Percentiles rank a stretch among this genome's conserved stretches.
phyloP scores from a whole-genome alignment of 2,329 filamentous ascomycete genomes.

The Coccinonectria pachysandricola region DNA sequence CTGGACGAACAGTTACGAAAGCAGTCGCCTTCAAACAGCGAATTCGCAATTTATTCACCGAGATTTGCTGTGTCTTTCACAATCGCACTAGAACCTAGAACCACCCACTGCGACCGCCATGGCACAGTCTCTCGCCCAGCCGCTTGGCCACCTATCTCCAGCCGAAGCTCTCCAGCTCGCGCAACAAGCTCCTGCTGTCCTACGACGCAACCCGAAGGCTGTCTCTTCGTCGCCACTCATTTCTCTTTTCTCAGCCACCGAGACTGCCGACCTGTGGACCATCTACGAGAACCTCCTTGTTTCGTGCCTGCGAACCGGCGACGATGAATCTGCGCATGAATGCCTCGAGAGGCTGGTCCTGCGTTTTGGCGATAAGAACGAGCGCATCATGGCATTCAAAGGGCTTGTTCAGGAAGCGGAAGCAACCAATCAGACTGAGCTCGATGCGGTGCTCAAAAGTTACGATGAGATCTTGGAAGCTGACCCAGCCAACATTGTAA shows the following conservation, averaged over 20 bases:
- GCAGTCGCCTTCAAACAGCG: too few relatives aligned
- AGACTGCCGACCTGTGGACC: conserved; percentile 73
- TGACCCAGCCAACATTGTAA: conserved; percentile 70
- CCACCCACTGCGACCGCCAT: conserved; percentile 27
- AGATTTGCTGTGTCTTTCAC: too few relatives aligned
- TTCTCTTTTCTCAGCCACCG: conserved; percentile 46
- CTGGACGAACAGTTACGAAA: too few relatives aligned
- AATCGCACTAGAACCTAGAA: too few relatives aligned
- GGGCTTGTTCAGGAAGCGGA: conserved; percentile 80
- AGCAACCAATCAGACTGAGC: conserved; percentile 52
- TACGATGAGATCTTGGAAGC: conserved; percentile 68
- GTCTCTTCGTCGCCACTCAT: conserved; percentile 44
- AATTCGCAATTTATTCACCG: too few relatives aligned
- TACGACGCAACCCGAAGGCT: conserved; percentile 42
- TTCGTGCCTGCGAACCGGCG: conserved; percentile 72
- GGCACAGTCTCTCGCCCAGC: conserved; percentile 44
- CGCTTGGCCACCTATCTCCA: conserved; percentile 46
- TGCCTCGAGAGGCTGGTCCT: conserved; percentile 65
- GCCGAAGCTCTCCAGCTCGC: conserved; percentile 46
- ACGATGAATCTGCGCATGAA: conserved; percentile 65
- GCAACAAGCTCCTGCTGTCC: conserved; percentile 49
- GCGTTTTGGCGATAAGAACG: conserved; percentile 76
- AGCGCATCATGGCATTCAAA: conserved; percentile 72
- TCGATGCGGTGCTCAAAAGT: conserved; percentile 61
- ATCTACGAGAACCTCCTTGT: conserved; percentile 80